These are phyloP conservation scores for Cenococcum geophilum DNA, from an alignment of 495 filamentous ascomycete genomes.

Conservation along the genomic window DNA sequence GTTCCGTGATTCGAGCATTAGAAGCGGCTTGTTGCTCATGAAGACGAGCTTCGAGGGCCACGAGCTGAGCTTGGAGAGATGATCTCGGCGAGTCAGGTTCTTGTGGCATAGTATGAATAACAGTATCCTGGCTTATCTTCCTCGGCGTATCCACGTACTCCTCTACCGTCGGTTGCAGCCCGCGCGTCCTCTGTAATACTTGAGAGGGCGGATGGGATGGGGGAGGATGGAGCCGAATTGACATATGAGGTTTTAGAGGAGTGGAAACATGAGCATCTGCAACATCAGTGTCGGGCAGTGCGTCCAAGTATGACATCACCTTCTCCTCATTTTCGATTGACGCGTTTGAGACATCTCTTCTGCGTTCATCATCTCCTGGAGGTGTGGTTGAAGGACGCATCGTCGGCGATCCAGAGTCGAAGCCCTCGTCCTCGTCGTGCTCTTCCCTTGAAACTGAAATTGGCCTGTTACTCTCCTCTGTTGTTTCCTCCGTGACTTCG, in stretches of 20 bases:
- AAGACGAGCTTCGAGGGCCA: slow-evolving; percentile 13
- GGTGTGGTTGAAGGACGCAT: slow-evolving; percentile 14
- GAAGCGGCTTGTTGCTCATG: slow-evolving; percentile 19
- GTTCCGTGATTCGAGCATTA: slow-evolving; percentile 20
- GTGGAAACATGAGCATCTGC: slow-evolving; percentile 16
- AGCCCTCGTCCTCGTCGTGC: not conserved
- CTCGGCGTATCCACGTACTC: slow-evolving; percentile 26
- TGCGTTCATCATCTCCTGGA: slow-evolving; percentile 7
- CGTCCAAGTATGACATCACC: slow-evolving; percentile 27
- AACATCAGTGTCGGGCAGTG: slow-evolving; percentile 22
- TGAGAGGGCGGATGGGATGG: slow-evolving; percentile 11
- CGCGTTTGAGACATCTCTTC: slow-evolving; percentile 6
- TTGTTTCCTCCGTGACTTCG: not conserved
- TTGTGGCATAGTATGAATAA: slow-evolving; percentile 19
- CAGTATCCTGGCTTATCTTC: slow-evolving; percentile 23
- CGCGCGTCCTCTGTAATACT: slow-evolving; percentile 8
- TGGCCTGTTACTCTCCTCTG: not conserved
- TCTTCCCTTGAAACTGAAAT: not conserved
- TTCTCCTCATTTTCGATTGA: slow-evolving; percentile 32
- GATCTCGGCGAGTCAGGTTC: not conserved
- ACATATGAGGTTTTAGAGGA: not conserved
- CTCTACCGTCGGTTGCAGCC: slow-evolving; percentile 25
- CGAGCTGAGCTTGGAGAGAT: slow-evolving; percentile 6
- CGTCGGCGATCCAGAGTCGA: slow-evolving; percentile 18
- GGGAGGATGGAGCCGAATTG: not conserved